Evolutionary conservation across 2,329 filamentous ascomycete genomes (phyloP).

Genomic region (Colletotrichum phormii): DNA sequence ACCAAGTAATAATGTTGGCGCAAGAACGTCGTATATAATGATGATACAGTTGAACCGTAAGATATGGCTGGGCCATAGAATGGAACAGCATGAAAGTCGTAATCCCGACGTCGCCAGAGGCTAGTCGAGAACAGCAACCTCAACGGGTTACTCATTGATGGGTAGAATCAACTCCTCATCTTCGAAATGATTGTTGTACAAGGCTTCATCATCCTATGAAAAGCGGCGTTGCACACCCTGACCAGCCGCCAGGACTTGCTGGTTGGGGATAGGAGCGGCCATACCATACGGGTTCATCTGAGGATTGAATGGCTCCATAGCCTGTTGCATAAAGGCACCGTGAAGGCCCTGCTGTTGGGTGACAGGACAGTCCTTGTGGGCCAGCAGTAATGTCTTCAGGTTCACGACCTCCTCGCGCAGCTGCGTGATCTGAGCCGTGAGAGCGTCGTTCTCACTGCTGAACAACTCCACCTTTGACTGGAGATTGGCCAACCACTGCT

Average conservation of each 20-base stretch:
- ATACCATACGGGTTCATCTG: constrained; percentile 72
- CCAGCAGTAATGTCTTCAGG: constrained; percentile 89
- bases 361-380: constrained; percentile 96
- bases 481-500: constrained; percentile 96
- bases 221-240: constrained; percentile 67
- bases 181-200: not conserved
- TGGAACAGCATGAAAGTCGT: not conserved
- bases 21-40: constrained; percentile 26
- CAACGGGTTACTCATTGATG: not conserved
- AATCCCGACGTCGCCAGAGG: not conserved
- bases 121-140: not conserved
- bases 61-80: not conserved
- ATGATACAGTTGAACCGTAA: constrained; percentile 30
- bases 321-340: constrained; percentile 65
- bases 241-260: constrained; percentile 65
- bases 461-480: constrained; percentile 96
- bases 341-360: constrained; percentile 86
- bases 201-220: constrained; percentile 55
- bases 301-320: constrained; percentile 64
- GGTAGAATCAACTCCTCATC: not conserved
- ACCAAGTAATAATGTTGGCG: constrained; percentile 15
- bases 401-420: constrained; percentile 94
- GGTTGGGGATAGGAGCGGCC: constrained; percentile 62
- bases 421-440: constrained; percentile 85
- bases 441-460: constrained; percentile 88